Evolutionary conservation across 2,329 filamentous ascomycete genomes (phyloP).

Genomic region (Zasmidium angulare): DNA sequence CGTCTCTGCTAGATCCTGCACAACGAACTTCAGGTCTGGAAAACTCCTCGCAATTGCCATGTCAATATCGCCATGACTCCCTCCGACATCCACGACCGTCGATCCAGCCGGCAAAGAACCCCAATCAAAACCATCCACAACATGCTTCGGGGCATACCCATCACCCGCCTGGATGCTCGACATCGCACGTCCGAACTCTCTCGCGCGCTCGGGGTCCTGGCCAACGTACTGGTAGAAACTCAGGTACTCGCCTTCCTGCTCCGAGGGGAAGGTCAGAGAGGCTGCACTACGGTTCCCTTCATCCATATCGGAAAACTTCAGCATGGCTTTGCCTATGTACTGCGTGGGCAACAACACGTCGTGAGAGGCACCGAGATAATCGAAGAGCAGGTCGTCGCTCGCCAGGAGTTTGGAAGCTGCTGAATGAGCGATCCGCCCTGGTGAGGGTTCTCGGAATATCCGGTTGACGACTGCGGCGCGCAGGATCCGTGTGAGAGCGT

Average conservation of each 20-base stretch:
- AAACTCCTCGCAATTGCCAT: neutral
- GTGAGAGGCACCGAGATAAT: neutral
- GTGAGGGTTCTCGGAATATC: neutral
- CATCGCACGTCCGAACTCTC: neutral
- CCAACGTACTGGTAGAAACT: constrained; percentile 2
- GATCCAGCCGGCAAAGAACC: neutral
- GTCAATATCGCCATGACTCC: neutral
- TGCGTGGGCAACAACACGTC: neutral
- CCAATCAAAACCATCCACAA: constrained; percentile 5
- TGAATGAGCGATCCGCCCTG: neutral
- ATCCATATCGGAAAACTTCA: neutral
- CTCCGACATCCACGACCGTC: constrained; percentile 9
- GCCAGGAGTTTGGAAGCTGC: constrained; percentile 4
- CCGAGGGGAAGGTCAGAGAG: neutral
- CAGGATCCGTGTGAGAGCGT: neutral
- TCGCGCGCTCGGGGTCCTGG: neutral
- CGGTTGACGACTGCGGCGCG: neutral
- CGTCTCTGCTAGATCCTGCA: constrained; percentile 5
- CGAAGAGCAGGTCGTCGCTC: neutral
- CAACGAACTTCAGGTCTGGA: constrained; percentile 3
- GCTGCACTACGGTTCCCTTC: neutral
- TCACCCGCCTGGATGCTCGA: neutral
- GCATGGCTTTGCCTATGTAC: neutral
- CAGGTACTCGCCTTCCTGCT: neutral
- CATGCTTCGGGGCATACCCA: neutral